These are phyloP conservation scores for Eremothecium coryli DNA, from an alignment of 1,139 yeast genomes.

Conservation along the genomic window DNA sequence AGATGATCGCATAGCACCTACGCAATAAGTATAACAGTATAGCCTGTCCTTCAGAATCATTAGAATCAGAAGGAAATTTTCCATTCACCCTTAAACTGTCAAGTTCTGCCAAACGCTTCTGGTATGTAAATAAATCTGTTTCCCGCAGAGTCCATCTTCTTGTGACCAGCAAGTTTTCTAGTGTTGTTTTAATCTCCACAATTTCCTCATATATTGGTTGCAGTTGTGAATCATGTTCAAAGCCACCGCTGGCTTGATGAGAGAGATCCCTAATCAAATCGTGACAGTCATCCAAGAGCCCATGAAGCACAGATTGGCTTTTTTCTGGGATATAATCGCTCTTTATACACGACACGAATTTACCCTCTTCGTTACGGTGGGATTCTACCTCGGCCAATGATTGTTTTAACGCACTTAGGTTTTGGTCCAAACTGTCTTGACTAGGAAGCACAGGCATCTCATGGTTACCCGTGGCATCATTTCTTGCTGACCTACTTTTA, in stretches of 20 bases:
- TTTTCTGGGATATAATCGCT: conserved; percentile 31
- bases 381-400: conserved; percentile 37
- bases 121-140: conserved; percentile 81
- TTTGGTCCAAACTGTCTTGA: conserved; percentile 17
- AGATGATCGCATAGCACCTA: conserved; percentile 81
- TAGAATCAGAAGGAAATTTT: conserved; percentile 36
- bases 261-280: conserved; percentile 66
- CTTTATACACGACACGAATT: conserved; percentile 34
- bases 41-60: conserved; percentile 45
- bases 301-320: conserved; percentile 61
- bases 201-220: conserved; percentile 46
- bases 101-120: conserved; percentile 58
- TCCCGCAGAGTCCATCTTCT: conserved; percentile 96
- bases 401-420: conserved; percentile 32
- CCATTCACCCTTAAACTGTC: conserved; percentile 61
- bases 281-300: conserved; percentile 73
- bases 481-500: conserved; percentile 12
- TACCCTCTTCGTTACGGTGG: conserved; percentile 38
- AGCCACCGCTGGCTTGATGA: conserved; percentile 40
- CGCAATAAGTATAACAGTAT: conserved; percentile 70
- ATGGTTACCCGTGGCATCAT: neutral
- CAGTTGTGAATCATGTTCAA: conserved; percentile 40
- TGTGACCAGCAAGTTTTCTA: conserved; percentile 77
- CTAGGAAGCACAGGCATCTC: conserved; percentile 12
- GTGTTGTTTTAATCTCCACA: conserved; percentile 54